Conservation (phyloP, 1,139 yeast species). For the Yamadazyma jaroonii region DNA sequence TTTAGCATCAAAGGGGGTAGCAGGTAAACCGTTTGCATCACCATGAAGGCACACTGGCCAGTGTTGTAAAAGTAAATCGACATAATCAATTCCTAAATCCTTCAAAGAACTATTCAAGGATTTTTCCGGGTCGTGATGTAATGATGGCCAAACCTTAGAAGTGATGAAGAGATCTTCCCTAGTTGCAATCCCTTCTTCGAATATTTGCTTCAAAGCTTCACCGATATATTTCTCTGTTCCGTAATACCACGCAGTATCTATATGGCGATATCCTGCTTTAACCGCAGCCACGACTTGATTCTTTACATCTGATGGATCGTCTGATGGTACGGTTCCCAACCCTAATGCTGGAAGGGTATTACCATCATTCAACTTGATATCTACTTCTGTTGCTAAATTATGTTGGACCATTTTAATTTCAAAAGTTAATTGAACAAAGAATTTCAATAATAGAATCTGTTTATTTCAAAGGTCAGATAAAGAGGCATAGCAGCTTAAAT, state of each 20-base stretch:
- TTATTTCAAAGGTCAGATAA: too few relatives aligned
- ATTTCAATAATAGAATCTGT: too few relatives aligned
- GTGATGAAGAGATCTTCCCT: conserved; percentile 61
- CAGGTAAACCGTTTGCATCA: conserved; percentile 36
- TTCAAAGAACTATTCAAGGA: conserved; percentile 34
- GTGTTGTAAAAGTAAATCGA: conserved; percentile 58
- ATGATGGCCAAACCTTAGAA: conserved; percentile 57
- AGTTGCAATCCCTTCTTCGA: conserved; percentile 44
- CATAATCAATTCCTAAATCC: conserved; percentile 51
- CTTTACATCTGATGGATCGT: conserved; percentile 30
- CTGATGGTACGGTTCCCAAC: conserved; percentile 35
- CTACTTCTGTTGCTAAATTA: conserved; percentile 21
- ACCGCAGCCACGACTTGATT: conserved; percentile 39
- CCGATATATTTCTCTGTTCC: conserved; percentile 52
- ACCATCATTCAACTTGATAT: conserved; percentile 29
- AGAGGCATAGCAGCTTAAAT: too few relatives aligned
- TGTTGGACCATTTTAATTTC: conserved; percentile 10
- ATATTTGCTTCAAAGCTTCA: conserved; percentile 45
- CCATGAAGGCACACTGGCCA: conserved; percentile 52
- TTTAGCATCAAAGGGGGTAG: conserved; percentile 32
- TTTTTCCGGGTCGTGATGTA: conserved; percentile 34
- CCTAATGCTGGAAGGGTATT: conserved; percentile 37
- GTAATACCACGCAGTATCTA: conserved; percentile 47
- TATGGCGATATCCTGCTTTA: conserved; percentile 40
- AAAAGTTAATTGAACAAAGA: too few relatives aligned